Evolutionary conservation across 2,329 filamentous ascomycete species (phyloP), one percentile per base, ranked within the genome.

Genomic region (Penicillium sp.): DNA sequence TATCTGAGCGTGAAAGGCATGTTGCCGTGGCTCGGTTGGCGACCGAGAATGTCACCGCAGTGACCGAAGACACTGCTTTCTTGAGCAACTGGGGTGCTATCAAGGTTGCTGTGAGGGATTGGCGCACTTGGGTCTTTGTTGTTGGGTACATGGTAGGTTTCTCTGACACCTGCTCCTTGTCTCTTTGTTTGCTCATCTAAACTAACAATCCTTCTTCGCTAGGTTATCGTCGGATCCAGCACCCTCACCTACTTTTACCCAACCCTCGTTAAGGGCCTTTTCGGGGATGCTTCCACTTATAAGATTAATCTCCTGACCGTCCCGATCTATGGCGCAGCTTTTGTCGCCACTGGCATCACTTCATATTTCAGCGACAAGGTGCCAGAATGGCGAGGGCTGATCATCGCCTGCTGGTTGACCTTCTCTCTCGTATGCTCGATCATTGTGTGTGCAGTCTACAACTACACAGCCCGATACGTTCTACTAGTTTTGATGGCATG

Each of bases 401-500:
- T 84, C 31, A 79, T 85, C 49, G 74, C 76, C 6, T 64, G 65
- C 37, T 83, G 81, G 81, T 75, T 86, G 60, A 63, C 67, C 1
- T 61, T 79, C 11, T 69, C 76, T 1, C 57, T 77, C 60, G 19
- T 74, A 2, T 76, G 74, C 57, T 64, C 76, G 27, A 69, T 80
- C 27, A 66, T 76, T 29, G 76, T 74, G 19, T 80, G 78, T 57
- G 65, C 57, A 7, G 74, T 84, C 3, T 83, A 83, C 67, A 70
- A 81, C 65, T 81, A 79, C 68, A 81, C 73, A 1, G 82, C 80
- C 1, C 76, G 83, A 5, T 86, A 86, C 60, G 81, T 75, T 0
- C 72, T 85, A 1, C 75, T 86, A 0, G 80, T 84, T 2, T 72
- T 85, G 54, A 83, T 84, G 81, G 81, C 82, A 0, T 78, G 80